Evolutionary conservation across 1,284 basidiomycete species (phyloP).

Genomic region (Xanthoconium separans): DNA sequence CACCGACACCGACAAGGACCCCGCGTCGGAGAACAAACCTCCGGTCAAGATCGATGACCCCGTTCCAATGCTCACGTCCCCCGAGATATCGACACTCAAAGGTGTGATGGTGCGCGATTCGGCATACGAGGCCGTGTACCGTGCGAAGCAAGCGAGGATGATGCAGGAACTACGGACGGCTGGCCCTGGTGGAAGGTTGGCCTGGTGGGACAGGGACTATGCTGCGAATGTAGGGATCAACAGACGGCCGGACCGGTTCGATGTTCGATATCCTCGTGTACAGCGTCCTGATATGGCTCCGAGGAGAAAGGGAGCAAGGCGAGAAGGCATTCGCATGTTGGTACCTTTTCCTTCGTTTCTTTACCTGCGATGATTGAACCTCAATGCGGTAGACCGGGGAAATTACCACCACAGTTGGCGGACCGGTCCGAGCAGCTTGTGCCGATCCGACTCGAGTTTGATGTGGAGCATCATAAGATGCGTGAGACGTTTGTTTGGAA

Average conservation of each 20-base stretch:
- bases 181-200: conserved; percentile 28
- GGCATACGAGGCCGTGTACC: conserved; percentile 42
- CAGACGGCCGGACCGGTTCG: conserved; percentile 53
- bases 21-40: conserved; percentile 13
- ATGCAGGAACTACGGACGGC: conserved; percentile 25
- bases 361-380: conserved; percentile 1
- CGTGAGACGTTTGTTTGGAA: conserved; percentile 99
- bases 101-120: conserved; percentile 48
- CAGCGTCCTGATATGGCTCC: conserved; percentile 39
- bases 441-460: conserved; percentile 93
- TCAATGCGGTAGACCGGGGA: conserved; percentile 52
- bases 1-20: conserved; percentile 22
- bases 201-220: conserved; percentile 34
- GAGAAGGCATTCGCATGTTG: conserved; percentile 74
- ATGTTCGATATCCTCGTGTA: conserved; percentile 66
- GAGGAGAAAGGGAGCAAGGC: conserved; percentile 53
- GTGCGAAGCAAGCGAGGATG: conserved; percentile 31
- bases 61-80: conserved; percentile 36
- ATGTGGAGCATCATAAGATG: conserved; percentile 89
- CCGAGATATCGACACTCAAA: conserved; percentile 43
- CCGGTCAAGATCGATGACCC: conserved; percentile 27
- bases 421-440: conserved; percentile 78
- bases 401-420: conserved; percentile 56
- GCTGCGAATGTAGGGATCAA: conserved; percentile 19
- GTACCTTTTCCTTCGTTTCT: conserved; percentile 30